A percentile compares a stretch with the other conserved stretches of the same genome.
These are phyloP conservation scores for Trypanosoma platydactyli DNA, from an alignment of 208 protist genomes.

Conservation along the genomic window DNA sequence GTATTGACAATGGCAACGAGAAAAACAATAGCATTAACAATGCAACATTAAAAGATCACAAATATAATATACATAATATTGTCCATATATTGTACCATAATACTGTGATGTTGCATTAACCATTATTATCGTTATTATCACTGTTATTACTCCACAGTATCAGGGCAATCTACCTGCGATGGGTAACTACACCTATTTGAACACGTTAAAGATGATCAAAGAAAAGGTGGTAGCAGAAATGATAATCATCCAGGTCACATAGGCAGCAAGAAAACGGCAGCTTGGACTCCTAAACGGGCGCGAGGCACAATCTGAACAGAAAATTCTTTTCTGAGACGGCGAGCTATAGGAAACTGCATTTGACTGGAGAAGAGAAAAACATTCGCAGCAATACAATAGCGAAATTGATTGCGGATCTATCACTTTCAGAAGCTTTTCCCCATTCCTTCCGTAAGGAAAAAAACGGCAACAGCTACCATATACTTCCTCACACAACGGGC, in stretches of 20 bases:
- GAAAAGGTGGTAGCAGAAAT: slow-evolving; percentile 14
- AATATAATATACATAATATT: too few species aligned
- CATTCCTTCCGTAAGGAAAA: slow-evolving; percentile 38
- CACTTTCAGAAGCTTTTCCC: slow-evolving; percentile 18
- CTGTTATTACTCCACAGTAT: too few species aligned
- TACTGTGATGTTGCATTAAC: too few species aligned
- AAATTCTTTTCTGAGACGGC: slow-evolving; percentile 6
- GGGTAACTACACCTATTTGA: background rate
- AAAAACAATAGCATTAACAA: slow-evolving; percentile 1
- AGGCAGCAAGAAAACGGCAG: slow-evolving; percentile 69
- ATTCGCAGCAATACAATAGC: slow-evolving; percentile 40
- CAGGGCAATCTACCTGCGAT: too few species aligned
- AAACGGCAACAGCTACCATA: slow-evolving; percentile 74
- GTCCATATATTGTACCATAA: too few species aligned
- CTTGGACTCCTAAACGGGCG: slow-evolving; percentile 51
- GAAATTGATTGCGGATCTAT: slow-evolving; percentile 22
- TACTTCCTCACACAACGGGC: slow-evolving; percentile 66
- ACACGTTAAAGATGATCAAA: slow-evolving; percentile 15
- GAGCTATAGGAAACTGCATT: slow-evolving; percentile 28
- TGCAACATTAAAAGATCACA: too few species aligned
- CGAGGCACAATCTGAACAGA: slow-evolving; percentile 79
- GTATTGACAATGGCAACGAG: slow-evolving; percentile 8
- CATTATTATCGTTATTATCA: too few species aligned
- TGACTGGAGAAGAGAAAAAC: slow-evolving; percentile 33
- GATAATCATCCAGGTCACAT: slow-evolving; percentile 47